These are phyloP conservation scores for Catharanthus roseus DNA, from an alignment of 257 asterid species.

Conservation along the genomic window DNA sequence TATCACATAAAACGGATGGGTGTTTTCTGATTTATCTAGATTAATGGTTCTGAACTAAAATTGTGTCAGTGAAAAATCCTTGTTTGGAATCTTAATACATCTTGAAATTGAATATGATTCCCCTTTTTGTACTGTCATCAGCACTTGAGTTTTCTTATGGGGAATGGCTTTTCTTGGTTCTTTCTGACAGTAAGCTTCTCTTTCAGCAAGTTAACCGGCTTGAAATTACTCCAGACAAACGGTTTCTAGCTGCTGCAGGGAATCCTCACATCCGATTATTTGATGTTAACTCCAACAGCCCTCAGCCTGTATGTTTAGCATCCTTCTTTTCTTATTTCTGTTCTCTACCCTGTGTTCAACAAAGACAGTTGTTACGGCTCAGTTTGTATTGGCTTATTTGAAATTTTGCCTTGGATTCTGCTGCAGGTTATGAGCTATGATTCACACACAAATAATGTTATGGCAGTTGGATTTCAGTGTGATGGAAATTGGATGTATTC, in stretches of 20 bases:
- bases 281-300: slow-evolving; percentile 76
- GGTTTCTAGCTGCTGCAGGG: slow-evolving; percentile 92
- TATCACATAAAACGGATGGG: background rate
- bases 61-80: background rate
- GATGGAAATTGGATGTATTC: slow-evolving; percentile 99
- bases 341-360: background rate
- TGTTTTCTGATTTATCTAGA: background rate
- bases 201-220: slow-evolving; percentile 92
- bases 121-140: background rate
- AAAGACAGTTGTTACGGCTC: background rate
- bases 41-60: background rate
- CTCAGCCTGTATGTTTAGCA: slow-evolving; percentile 67
- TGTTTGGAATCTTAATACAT: background rate
- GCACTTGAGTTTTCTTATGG: background rate
- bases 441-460: slow-evolving; percentile 90
- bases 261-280: slow-evolving; percentile 95
- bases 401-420: slow-evolving; percentile 5
- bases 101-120: background rate
- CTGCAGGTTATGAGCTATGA: slow-evolving; percentile 91
- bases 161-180: background rate
- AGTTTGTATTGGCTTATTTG: slow-evolving; percentile 12
- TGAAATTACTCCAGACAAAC: slow-evolving; percentile 90
- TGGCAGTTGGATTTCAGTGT: slow-evolving; percentile 98
- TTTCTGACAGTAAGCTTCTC: slow-evolving; percentile 25
- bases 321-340: slow-evolving; percentile 10